Base-by-base conservation (phyloP, 2,329 filamentous ascomycete species). In the Penicillium verrucosum region DNA sequence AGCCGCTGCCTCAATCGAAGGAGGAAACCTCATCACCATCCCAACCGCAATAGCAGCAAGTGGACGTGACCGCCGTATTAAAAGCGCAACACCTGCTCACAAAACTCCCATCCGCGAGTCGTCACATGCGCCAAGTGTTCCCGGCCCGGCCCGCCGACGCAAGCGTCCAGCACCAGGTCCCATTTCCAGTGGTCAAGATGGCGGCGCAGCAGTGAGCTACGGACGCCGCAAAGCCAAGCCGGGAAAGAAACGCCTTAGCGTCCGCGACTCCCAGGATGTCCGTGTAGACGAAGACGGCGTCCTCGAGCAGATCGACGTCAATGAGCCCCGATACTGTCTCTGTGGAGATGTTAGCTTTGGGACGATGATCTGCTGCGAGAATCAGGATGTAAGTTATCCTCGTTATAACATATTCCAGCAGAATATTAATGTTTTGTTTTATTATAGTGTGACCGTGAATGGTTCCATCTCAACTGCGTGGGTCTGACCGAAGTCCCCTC, bases 401-500 rank as follows among this genome's bases (percentile, higher is more conserved):
- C 32, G 6, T 46, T 36, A 16, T 37, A 12, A 29, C 12, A 36
- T 2, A 5, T n/a, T 36, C 14, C 2, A 27, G 8, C 27, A 21
- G n/a, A 5, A 37, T 11, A 9, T 27, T 36, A 1, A 45, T 12
- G 37, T 51, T 18, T 61, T 72, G 60, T 69, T 40, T 16, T 34
- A 25, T 52, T 38, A n/a, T 61, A 86, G 80, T 88, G 85, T 70
- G 83, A 86, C 60, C 81, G 78, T 42, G 84, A 87, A 72, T 88
- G 85, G 85, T 88, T 88, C 68, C 85, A 88, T 65, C 78, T 87
- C 45, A 77, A 79, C 36, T 88, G 85, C 60, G 80, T 88, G 27
- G 79, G 80, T 14, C 74, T 88, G 18, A 76, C 76, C 7, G 82
- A 84, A 51, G 77, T 84, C 32, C 85, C 85, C 8, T 79, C 80